Conservation (phyloP, 768 basidiomycete genomes). For the Russula dissimulans region DNA sequence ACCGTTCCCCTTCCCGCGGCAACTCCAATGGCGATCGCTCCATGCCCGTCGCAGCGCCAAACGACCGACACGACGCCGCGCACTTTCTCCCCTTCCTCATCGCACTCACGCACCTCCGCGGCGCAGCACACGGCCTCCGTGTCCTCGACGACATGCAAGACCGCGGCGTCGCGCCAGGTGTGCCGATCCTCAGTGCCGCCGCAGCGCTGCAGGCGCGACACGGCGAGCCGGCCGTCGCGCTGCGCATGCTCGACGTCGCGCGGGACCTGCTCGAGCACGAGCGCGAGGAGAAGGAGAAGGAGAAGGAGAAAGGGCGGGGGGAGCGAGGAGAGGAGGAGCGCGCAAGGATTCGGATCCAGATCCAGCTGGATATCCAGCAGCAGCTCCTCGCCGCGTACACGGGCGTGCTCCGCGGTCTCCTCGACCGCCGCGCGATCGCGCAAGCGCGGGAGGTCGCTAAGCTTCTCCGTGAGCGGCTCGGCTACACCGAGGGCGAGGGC, state of each 20-base stretch:
- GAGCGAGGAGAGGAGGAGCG: neutral
- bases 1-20: neutral
- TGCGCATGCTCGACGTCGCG: conserved; percentile 30
- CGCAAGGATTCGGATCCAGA: no score
- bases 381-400: neutral
- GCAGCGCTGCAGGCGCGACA: conserved; percentile 37
- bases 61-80: conserved; percentile 24
- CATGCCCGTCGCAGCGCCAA: neutral
- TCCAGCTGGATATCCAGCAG: neutral
- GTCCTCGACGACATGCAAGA: conserved; percentile 47
- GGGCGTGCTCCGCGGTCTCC: conserved; percentile 1
- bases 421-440: neutral
- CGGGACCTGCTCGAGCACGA: neutral
- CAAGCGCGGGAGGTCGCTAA: neutral
- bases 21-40: no score
- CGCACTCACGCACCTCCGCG: conserved; percentile 28
- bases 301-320: neutral
- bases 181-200: conserved; percentile 43
- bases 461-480: neutral
- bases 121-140: conserved; percentile 28
- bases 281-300: neutral
- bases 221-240: conserved; percentile 30
- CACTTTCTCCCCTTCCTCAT: conserved; percentile 50
- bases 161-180: conserved; percentile 36
- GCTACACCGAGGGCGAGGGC: neutral